Evolutionary conservation across 768 basidiomycete genomes (phyloP), one percentile per base, ranked within the genome.

Genomic region (Solioccasus polychromus): DNA sequence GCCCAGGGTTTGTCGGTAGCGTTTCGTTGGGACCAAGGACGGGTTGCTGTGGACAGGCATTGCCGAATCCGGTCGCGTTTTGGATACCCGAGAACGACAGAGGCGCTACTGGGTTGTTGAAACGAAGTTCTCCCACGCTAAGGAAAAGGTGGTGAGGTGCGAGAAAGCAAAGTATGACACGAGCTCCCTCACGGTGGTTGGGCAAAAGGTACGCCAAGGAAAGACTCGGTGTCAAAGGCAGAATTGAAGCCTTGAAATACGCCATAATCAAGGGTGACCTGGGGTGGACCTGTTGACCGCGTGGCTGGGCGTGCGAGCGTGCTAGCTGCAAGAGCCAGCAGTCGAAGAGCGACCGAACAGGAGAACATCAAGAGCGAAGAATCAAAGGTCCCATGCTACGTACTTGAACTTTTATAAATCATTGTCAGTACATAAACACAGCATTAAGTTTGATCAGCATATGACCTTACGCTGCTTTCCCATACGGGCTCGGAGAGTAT

Each of bases 21-120:
- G 14, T 8, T 24, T 11, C 38, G 8, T 38, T 39, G n/a, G 39
- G 29, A 5, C 2, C 47, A 7, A 47, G 22, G 3, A 14, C 0
- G 18, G 39, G 35, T 39, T 70, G 72, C 43, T 77, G 74, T 15
- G 67, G 66, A 42, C 74, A 76, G 3, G 72, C 63, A 23, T 66
- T 50, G 11, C 73, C 71, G 40, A 63, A 72, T 2, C 45, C 38
- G 0, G 61, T 64, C 9, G 70, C 74, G n/a, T 64, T 55, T 15
- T 62, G 59, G 2, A 68, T 52, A 8, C 70, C 69, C 1, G 42
- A 55, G 50, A 71, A 63, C 14, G 39, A 26, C 42, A 24, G 34
- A 1, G 52, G 50, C 0, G 52, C n/a, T 0, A 44, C 36, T 3
- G 58, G 58, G 12, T 44, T 38, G 22, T 54, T 48, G 45, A 59